Conservation (phyloP, 2,329 filamentous ascomycete species). For the Zymoseptoria crescenta region DNA sequence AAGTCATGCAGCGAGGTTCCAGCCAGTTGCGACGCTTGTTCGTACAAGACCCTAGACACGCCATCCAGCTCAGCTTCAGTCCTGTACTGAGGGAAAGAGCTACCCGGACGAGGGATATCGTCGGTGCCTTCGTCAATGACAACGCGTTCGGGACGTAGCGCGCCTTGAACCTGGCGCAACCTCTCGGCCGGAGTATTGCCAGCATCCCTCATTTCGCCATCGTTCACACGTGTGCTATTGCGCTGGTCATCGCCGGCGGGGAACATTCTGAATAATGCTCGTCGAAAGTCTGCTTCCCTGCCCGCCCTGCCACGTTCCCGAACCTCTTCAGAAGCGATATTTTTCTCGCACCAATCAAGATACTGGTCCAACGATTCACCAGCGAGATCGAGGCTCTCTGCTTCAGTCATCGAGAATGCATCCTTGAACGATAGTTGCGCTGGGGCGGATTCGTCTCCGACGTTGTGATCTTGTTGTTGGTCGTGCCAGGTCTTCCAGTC, state of each 20-base stretch:
- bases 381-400: conserved; percentile 56
- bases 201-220: conserved; percentile 8
- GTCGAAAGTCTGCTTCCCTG: conserved; percentile 33
- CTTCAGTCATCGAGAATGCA: conserved; percentile 50
- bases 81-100: conserved; percentile 44
- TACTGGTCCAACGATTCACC: conserved; percentile 62
- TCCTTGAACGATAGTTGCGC: conserved; percentile 31
- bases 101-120: conserved; percentile 40
- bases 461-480: conserved; percentile 13
- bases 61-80: conserved; percentile 38
- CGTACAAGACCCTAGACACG: conserved; percentile 42
- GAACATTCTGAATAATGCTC: conserved; percentile 37
- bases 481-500: conserved; percentile 68
- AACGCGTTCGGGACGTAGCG: conserved; percentile 33
- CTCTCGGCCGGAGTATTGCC: conserved; percentile 23
- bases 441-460: background rate
- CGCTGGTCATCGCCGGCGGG: conserved; percentile 21
- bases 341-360: conserved; percentile 69
- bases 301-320: conserved; percentile 27
- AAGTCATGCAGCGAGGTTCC: conserved; percentile 46
- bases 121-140: conserved; percentile 29
- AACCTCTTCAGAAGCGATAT: conserved; percentile 47
- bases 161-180: conserved; percentile 37
- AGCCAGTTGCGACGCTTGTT: conserved; percentile 42
- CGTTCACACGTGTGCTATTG: conserved; percentile 3